phyloP scores from a whole-genome alignment of 306 rosid genomes.

The Begonia masoniana region DNA sequence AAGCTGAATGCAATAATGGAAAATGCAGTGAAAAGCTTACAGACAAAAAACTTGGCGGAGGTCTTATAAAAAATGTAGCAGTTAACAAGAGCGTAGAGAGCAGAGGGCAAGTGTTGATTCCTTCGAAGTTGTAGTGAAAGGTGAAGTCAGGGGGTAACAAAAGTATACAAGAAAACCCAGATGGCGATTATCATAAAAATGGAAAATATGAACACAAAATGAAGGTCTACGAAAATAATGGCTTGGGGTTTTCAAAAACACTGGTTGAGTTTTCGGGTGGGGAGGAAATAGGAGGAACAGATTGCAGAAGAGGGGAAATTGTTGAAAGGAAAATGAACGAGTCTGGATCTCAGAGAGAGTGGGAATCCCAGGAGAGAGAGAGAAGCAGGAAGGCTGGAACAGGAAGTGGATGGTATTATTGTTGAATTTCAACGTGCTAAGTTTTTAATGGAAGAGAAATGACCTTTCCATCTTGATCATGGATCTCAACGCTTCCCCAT shows the following conservation, averaged over 20 bases:
- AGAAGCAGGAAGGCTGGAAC: background rate
- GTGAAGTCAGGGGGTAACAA: conserved; percentile 11
- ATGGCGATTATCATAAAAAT: conserved; percentile 28
- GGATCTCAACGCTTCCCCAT: too few species aligned
- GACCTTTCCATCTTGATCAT: too few species aligned
- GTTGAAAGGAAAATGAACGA: background rate
- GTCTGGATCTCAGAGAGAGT: background rate
- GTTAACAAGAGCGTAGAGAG: conserved; percentile 33
- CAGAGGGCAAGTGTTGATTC: conserved; percentile 21
- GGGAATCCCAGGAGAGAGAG: background rate
- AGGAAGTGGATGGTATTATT: background rate
- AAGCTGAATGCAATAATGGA: conserved; percentile 11
- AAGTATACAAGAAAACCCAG: conserved; percentile 23
- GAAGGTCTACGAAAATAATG: background rate
- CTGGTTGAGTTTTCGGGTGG: background rate
- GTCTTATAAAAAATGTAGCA: conserved; percentile 42
- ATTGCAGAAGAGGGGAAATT: background rate
- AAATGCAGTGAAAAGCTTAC: conserved; percentile 4
- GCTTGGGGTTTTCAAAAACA: conserved; percentile 2
- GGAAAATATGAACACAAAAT: conserved; percentile 3
- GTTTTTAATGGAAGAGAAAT: too few species aligned
- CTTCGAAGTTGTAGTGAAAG: conserved; percentile 8
- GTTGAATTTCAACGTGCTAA: too few species aligned
- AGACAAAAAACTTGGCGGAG: conserved; percentile 18
- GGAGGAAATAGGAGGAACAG: background rate